Percentiles rank a stretch among this genome's conserved stretches.
These are phyloP conservation scores for Fibroporia radiculosa DNA, from an alignment of 768 basidiomycete species.

Conservation along the genomic window DNA sequence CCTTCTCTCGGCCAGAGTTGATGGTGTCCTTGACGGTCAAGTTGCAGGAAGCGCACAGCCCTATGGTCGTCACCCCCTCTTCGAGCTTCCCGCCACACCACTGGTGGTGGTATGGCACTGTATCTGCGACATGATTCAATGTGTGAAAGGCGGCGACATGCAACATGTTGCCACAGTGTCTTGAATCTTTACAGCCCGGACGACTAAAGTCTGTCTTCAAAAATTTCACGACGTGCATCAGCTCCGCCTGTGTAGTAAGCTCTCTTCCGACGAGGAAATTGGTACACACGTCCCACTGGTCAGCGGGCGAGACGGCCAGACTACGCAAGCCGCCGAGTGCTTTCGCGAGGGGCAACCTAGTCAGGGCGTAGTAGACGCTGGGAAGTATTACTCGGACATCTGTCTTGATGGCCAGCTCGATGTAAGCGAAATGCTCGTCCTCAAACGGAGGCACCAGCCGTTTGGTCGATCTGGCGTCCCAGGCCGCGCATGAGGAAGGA, in stretches of 20 bases:
- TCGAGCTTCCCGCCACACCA: background rate
- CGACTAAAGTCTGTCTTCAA: background rate
- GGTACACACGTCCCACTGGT: slow-evolving; percentile 3
- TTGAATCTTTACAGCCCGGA: background rate
- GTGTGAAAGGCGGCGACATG: background rate
- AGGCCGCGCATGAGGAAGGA: slow-evolving; percentile 8
- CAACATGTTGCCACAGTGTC: background rate
- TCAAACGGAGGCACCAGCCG: slow-evolving; percentile 4
- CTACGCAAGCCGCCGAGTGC: background rate
- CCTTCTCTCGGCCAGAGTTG: background rate
- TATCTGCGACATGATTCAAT: background rate
- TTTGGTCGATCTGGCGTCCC: background rate
- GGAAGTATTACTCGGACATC: slow-evolving; percentile 12
- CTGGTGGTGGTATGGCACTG: background rate
- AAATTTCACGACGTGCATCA: background rate
- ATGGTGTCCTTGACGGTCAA: background rate
- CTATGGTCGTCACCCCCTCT: background rate
- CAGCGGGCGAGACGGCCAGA: background rate
- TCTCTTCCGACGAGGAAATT: slow-evolving; percentile 1
- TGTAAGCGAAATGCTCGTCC: slow-evolving; percentile 3
- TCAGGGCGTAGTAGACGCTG: slow-evolving; percentile 9
- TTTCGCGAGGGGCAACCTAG: background rate
- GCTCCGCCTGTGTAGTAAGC: background rate
- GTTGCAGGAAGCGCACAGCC: background rate
- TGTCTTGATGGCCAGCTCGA: slow-evolving; percentile 11